Conservation (phyloP, 805 yeast genomes). For the Suhomyces faveliae region DNA sequence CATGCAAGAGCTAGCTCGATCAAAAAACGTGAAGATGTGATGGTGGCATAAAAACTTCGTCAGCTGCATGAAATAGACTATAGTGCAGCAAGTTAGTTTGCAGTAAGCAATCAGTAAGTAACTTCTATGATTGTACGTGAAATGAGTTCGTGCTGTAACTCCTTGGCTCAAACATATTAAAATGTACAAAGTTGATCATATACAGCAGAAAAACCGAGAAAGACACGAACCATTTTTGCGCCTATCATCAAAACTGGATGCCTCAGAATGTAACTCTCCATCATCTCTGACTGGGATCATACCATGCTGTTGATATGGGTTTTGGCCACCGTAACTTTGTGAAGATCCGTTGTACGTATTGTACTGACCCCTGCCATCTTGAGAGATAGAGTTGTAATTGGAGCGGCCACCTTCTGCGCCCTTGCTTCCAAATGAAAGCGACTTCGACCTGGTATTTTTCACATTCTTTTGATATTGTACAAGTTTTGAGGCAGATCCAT, state of each 20-base stretch:
- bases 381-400: constrained; percentile 20
- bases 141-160: neutral
- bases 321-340: constrained; percentile 13
- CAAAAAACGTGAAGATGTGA: neutral
- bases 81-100: neutral
- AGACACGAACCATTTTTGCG: constrained; percentile 10
- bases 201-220: constrained; percentile 6
- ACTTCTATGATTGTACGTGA: neutral
- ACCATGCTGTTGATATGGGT: constrained; percentile 26
- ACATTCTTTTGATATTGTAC: constrained; percentile 14
- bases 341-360: constrained; percentile 20
- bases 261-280: constrained; percentile 39
- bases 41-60: neutral
- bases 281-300: constrained; percentile 35
- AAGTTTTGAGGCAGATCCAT: constrained; percentile 7
- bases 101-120: neutral
- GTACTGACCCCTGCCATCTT: constrained; percentile 18
- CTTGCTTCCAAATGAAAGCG: constrained; percentile 15
- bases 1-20: no score
- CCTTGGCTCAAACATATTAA: neutral
- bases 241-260: constrained; percentile 29
- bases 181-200: constrained; percentile 1
- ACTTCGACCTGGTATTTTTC: constrained; percentile 13
- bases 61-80: neutral
- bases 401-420: constrained; percentile 12